A percentile compares a stretch with the other conserved stretches of the same genome.
Conservation (phyloP, 352 stramenopile genomes). For the Stramenopiles sp. region DNA sequence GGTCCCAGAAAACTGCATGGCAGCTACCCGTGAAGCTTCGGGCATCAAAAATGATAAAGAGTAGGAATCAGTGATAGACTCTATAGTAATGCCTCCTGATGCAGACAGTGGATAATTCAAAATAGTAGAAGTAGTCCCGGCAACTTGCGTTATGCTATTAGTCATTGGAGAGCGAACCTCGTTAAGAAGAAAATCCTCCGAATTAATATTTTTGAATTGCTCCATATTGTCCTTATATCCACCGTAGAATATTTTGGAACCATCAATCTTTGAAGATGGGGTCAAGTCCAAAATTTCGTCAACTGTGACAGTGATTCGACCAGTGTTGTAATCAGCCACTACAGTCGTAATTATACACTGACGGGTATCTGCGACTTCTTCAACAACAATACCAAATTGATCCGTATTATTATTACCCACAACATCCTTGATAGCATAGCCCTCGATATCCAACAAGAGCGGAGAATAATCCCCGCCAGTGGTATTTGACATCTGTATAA, state of each 20-base stretch:
- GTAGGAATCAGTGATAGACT: background rate
- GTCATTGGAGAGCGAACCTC: no score
- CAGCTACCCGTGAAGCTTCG: background rate
- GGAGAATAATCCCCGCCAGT: background rate
- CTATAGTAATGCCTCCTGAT: background rate
- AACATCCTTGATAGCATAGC: background rate
- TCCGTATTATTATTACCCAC: background rate
- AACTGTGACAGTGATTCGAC: background rate
- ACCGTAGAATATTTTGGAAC: no score
- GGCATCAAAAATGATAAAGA: background rate
- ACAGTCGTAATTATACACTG: background rate
- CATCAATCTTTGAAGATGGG: no score
- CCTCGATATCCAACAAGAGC: background rate
- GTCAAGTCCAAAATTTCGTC: background rate
- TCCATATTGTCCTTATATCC: no score
- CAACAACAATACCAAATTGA: background rate
- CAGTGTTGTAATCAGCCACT: background rate
- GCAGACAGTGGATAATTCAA: no score
- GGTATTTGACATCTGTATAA: background rate
- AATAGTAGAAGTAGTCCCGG: no score
- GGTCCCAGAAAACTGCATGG: background rate
- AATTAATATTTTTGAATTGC: no score
- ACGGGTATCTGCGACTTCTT: background rate
- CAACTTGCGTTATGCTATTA: no score
- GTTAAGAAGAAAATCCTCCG: no score